phyloP scores from a whole-genome alignment of 2,329 filamentous ascomycete species.

The Stromatinia cepivora region DNA sequence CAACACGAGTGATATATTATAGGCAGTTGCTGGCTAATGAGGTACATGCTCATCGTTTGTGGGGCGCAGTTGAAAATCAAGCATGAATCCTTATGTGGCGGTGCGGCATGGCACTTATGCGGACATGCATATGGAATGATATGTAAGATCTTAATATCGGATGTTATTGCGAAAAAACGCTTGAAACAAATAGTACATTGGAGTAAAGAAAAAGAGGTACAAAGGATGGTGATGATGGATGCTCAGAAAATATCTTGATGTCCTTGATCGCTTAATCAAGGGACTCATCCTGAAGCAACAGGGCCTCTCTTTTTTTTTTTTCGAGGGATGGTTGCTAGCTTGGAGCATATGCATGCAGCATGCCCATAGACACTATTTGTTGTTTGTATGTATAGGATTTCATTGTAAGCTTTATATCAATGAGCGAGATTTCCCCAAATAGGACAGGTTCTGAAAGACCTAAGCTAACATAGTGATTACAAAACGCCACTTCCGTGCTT shows the following conservation, averaged over 20 bases:
- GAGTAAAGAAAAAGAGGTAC: not conserved
- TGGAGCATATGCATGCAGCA: not conserved
- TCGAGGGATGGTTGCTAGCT: not conserved
- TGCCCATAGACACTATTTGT: not conserved
- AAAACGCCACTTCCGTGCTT: not conserved
- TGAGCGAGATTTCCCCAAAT: not conserved
- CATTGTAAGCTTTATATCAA: not conserved
- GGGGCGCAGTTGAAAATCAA: constrained; percentile 10
- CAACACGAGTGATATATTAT: not conserved
- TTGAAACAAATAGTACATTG: not conserved
- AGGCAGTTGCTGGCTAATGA: not conserved
- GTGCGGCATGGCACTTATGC: constrained; percentile 17
- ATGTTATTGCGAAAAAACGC: not conserved
- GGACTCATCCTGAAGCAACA: not conserved
- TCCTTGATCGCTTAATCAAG: constrained; percentile 19
- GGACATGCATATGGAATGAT: not conserved
- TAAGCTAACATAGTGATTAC: not conserved
- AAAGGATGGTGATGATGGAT: not conserved
- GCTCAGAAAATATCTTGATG: not conserved
- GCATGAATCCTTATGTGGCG: constrained; percentile 22
- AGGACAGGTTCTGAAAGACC: not conserved
- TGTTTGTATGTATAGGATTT: not conserved
- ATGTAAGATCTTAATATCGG: constrained; percentile 3
- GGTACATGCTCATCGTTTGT: not conserved
- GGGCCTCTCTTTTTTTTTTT: too few relatives aligned